Conservation (phyloP, 345 rosid species). For the Reutealis trisperma region DNA sequence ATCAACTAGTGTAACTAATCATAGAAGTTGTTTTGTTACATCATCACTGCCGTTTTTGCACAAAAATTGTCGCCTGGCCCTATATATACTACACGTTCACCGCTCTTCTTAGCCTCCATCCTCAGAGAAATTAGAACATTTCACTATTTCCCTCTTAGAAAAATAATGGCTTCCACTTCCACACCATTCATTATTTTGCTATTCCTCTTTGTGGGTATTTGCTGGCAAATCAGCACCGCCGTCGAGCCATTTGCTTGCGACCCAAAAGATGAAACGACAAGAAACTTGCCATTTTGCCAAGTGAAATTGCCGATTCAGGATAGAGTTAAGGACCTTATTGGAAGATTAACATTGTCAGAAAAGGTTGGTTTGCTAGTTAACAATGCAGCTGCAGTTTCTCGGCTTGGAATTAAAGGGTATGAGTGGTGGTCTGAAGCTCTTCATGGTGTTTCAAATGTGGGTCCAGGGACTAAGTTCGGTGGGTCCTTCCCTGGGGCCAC, state of each 20-base stretch:
- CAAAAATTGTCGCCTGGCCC: background rate
- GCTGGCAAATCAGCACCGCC: constrained; percentile 1
- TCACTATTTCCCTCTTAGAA: background rate
- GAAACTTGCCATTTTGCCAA: constrained; percentile 28
- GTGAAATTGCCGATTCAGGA: constrained; percentile 23
- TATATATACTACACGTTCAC: constrained; percentile 19
- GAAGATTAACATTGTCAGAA: constrained; percentile 29
- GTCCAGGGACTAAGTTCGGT: constrained; percentile 34
- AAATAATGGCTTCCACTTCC: constrained; percentile 2
- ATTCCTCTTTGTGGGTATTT: background rate
- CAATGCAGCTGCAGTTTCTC: constrained; percentile 25
- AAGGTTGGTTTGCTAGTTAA: constrained; percentile 29
- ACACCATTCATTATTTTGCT: background rate
- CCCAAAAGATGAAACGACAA: constrained; percentile 15
- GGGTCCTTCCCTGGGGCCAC: constrained; percentile 32
- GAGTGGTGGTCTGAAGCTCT: constrained; percentile 44
- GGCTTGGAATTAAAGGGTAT: constrained; percentile 30
- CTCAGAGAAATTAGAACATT: background rate
- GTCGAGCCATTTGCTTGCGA: constrained; percentile 23
- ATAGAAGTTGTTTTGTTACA: constrained; percentile 16
- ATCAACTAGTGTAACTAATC: constrained; percentile 14
- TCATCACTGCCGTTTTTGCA: constrained; percentile 5
- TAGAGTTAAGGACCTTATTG: constrained; percentile 30
- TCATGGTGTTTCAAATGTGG: constrained; percentile 36
- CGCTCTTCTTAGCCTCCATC: constrained; percentile 5